Percentiles rank a stretch among this genome's conserved stretches.
These are phyloP conservation scores for Pugionium cornutum DNA, from an alignment of 345 rosid genomes.

Conservation along the genomic window DNA sequence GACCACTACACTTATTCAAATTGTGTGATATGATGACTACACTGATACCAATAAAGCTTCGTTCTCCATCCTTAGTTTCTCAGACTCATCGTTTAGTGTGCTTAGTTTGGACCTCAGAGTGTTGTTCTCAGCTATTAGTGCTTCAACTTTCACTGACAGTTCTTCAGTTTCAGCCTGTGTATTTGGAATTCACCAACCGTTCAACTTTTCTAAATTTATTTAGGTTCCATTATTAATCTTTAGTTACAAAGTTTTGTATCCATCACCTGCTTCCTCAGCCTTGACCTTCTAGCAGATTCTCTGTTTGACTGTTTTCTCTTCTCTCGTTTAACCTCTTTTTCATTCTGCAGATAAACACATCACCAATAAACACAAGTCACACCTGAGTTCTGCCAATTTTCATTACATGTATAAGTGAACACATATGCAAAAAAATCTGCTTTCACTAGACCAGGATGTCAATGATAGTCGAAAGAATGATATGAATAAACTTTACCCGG, in stretches of 20 bases:
- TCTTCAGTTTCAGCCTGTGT: constrained; percentile 87
- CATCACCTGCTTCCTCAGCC: constrained; percentile 88
- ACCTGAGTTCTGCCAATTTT: not conserved
- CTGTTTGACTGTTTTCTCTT: constrained; percentile 95
- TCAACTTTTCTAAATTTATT: no score
- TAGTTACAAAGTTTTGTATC: constrained; percentile 3
- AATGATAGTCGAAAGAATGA: not conserved
- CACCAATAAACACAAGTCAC: constrained; percentile 13
- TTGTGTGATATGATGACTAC: constrained; percentile 1
- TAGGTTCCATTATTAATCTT: constrained; percentile 2
- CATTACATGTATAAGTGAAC: not conserved
- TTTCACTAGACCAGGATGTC: not conserved
- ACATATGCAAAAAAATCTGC: not conserved
- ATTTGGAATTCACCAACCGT: no score
- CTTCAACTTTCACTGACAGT: constrained; percentile 66
- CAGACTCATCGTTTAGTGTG: constrained; percentile 61
- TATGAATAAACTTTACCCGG: constrained; percentile 52
- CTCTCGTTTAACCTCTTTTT: constrained; percentile 82
- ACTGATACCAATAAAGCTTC: constrained; percentile 55
- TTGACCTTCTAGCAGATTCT: constrained; percentile 95
- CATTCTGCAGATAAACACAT: constrained; percentile 52
- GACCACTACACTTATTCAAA: not conserved
- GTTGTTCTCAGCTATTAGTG: constrained; percentile 61
- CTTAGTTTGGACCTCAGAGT: constrained; percentile 66
- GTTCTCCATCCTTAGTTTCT: constrained; percentile 70